Evolutionary conservation across 2,329 filamentous ascomycete genomes (phyloP).

Genomic region (Cladosporium halotolerans): DNA sequence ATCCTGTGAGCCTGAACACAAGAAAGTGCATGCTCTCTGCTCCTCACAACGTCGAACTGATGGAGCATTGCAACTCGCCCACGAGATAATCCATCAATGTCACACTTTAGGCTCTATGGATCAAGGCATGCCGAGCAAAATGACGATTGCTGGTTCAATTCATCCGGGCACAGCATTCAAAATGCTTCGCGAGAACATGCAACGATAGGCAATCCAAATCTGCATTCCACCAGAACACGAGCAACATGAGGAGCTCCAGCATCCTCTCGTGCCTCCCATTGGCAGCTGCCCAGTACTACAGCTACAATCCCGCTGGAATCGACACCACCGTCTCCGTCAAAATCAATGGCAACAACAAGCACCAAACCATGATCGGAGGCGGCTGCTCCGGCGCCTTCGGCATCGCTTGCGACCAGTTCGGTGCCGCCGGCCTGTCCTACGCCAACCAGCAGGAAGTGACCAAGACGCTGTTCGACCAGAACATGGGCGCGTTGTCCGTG

Average conservation of each 20-base stretch:
- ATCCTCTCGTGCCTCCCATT: background rate
- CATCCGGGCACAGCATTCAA: too few species aligned
- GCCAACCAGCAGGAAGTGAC: slow-evolving; percentile 16
- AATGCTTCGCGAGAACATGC: too few species aligned
- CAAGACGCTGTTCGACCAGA: slow-evolving; percentile 18
- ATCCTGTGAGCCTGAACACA: too few species aligned
- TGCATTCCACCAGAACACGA: too few species aligned
- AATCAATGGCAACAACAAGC: slow-evolving; percentile 13
- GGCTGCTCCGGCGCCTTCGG: slow-evolving; percentile 22
- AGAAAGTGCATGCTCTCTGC: too few species aligned
- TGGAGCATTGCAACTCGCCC: too few species aligned
- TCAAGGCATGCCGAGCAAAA: too few species aligned
- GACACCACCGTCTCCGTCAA: slow-evolving; percentile 12
- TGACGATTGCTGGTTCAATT: too few species aligned
- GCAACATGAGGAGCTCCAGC: background rate
- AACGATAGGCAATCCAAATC: too few species aligned
- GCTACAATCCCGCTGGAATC: background rate
- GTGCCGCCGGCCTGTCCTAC: slow-evolving; percentile 9
- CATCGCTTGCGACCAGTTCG: slow-evolving; percentile 13
- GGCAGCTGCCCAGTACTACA: background rate
- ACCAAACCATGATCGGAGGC: slow-evolving; percentile 21
- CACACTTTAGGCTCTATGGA: too few species aligned
- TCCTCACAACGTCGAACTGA: too few species aligned
- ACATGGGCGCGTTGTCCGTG: slow-evolving; percentile 19
- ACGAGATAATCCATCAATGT: too few species aligned